These are phyloP conservation scores for Macadamia tetraphylla DNA, from an alignment of 164 flowering plant genomes.

Conservation along the genomic window DNA sequence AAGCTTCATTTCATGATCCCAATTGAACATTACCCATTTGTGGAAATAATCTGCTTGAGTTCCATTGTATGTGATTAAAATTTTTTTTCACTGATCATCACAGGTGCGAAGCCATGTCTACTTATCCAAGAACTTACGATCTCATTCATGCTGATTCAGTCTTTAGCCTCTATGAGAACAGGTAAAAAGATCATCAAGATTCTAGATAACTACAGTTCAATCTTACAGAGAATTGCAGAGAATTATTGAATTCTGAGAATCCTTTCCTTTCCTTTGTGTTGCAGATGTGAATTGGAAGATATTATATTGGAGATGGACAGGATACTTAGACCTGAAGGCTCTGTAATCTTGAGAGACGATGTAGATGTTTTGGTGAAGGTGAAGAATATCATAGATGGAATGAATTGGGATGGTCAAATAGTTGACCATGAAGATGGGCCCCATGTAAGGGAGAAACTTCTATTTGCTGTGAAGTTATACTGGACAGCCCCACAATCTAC, in stretches of 20 bases:
- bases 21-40: background rate
- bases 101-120: constrained; percentile 96
- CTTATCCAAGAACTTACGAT: constrained; percentile 80
- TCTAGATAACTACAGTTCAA: background rate
- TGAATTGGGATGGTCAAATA: constrained; percentile 59
- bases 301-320: constrained; percentile 86
- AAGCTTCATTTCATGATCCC: constrained; percentile 9
- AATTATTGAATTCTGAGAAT: background rate
- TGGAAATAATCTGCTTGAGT: background rate
- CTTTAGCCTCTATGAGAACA: constrained; percentile 57
- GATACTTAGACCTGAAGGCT: constrained; percentile 67
- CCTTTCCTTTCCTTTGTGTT: background rate
- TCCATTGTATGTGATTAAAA: too few species aligned
- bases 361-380: constrained; percentile 51
- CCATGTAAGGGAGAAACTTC: constrained; percentile 52
- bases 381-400: constrained; percentile 46
- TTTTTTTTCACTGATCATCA: background rate
- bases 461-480: constrained; percentile 57
- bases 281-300: constrained; percentile 67
- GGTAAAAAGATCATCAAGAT: constrained; percentile 27
- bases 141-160: constrained; percentile 60
- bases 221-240: too few species aligned
- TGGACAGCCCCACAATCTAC: constrained; percentile 58
- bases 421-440: constrained; percentile 78
- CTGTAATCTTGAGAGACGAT: constrained; percentile 67